Conservation (phyloP, 805 yeast species). For the Yarrowia bubula region DNA sequence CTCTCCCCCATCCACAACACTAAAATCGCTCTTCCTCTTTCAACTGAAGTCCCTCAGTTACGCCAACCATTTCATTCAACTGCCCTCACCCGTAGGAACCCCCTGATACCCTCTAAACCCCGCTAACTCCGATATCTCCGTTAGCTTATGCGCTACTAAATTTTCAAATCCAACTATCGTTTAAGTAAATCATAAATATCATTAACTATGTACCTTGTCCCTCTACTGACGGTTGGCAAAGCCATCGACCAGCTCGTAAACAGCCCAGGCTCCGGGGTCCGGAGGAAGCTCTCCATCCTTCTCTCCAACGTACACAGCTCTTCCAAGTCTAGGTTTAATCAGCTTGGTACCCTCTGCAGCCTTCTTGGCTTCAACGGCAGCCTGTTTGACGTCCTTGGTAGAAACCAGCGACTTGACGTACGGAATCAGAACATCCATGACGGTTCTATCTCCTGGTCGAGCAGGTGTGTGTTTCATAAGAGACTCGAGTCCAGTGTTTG, state of each 20-base stretch:
- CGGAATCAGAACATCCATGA: constrained; percentile 86
- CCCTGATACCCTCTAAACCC: too few relatives aligned
- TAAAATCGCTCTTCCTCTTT: too few relatives aligned
- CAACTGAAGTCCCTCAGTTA: too few relatives aligned
- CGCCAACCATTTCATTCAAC: too few relatives aligned
- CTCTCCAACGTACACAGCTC: constrained; percentile 84
- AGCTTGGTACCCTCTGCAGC: constrained; percentile 78
- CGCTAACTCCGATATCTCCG: background rate
- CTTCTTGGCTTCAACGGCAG: constrained; percentile 62
- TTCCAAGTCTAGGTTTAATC: constrained; percentile 81
- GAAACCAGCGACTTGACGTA: constrained; percentile 62
- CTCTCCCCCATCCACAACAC: too few relatives aligned
- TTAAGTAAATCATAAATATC: background rate
- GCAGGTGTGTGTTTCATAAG: constrained; percentile 86
- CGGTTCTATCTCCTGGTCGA: constrained; percentile 81
- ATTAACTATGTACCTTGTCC: background rate
- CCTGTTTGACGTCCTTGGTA: constrained; percentile 54
- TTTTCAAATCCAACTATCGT: too few relatives aligned
- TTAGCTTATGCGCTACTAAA: too few relatives aligned
- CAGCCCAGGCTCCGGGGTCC: constrained; percentile 50
- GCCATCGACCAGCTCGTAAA: constrained; percentile 58
- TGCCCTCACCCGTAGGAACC: too few relatives aligned
- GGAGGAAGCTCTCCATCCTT: constrained; percentile 26
- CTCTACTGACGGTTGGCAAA: constrained; percentile 29
- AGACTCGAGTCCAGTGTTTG: constrained; percentile 60